Evolutionary conservation across 1,284 basidiomycete species (phyloP).

Genomic region (Naganishia sp.): DNA sequence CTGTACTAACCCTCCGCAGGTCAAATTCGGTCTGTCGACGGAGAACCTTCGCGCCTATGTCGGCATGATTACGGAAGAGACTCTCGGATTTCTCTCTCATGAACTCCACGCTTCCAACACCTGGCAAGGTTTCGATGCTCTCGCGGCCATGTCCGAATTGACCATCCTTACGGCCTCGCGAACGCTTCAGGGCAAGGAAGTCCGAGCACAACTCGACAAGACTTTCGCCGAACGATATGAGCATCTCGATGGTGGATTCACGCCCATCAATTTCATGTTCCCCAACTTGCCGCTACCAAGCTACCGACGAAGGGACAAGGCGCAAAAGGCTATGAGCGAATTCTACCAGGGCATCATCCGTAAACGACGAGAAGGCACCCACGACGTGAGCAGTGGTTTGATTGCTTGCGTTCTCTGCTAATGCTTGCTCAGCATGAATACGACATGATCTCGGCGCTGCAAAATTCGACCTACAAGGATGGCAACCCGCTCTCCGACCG

Average conservation of each 20-base stretch:
- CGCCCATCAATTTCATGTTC: slow-evolving; percentile 90
- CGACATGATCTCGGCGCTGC: slow-evolving; percentile 91
- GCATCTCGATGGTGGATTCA: slow-evolving; percentile 90
- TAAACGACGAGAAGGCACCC: slow-evolving; percentile 65
- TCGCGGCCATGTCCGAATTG: slow-evolving; percentile 83
- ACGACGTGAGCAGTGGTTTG: slow-evolving; percentile 49
- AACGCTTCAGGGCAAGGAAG: slow-evolving; percentile 89
- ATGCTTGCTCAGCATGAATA: slow-evolving; percentile 62
- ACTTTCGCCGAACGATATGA: slow-evolving; percentile 82
- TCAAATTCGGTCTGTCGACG: slow-evolving; percentile 87
- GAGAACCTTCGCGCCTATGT: slow-evolving; percentile 93
- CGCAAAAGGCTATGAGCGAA: slow-evolving; percentile 89
- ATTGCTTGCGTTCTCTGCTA: not conserved
- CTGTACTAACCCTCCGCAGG: slow-evolving; percentile 45
- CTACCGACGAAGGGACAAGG: slow-evolving; percentile 82
- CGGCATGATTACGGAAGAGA: slow-evolving; percentile 84
- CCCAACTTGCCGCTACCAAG: slow-evolving; percentile 88
- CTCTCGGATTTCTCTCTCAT: slow-evolving; percentile 67
- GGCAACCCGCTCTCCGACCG: slow-evolving; percentile 78
- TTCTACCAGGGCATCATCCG: slow-evolving; percentile 90
- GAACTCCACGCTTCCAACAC: slow-evolving; percentile 42
- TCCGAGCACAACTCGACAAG: slow-evolving; percentile 76
- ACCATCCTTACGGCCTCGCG: slow-evolving; percentile 92
- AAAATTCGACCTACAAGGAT: slow-evolving; percentile 81
- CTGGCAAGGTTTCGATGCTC: slow-evolving; percentile 63